Evolutionary conservation across 2,329 filamentous ascomycete genomes (phyloP).

Genomic region (Xylaria sp.): DNA sequence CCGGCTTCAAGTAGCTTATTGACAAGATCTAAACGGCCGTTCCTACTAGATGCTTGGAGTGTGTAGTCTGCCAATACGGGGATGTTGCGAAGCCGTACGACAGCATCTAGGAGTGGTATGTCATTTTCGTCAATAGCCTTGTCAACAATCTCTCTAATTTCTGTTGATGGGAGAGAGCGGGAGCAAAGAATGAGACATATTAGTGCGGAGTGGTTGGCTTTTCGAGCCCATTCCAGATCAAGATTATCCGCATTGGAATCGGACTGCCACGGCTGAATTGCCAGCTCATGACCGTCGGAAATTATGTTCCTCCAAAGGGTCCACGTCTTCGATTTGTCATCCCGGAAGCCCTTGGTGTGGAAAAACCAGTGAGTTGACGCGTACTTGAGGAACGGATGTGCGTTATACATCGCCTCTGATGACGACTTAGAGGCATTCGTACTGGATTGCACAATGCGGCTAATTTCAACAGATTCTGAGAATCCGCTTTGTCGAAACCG

Average conservation of each 20-base stretch:
- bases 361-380: slow-evolving; percentile 14
- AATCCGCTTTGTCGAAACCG: no score
- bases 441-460: no score
- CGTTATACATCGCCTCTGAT: no score
- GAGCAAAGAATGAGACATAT: neutral
- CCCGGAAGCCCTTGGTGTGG: slow-evolving; percentile 13
- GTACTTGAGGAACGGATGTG: slow-evolving; percentile 12
- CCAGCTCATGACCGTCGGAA: neutral
- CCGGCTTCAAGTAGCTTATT: no score
- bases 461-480: no score
- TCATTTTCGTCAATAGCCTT: neutral
- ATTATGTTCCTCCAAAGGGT: slow-evolving; percentile 1
- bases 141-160: neutral
- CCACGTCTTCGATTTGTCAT: slow-evolving; percentile 8
- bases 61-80: no score
- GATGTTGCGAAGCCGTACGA: neutral
- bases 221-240: neutral
- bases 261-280: neutral
- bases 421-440: neutral
- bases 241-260: neutral
- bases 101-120: neutral
- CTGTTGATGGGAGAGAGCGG: neutral
- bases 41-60: no score
- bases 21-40: no score
- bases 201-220: neutral